Conservation (phyloP, 1,284 basidiomycete genomes). For the Golubevia sp. region DNA sequence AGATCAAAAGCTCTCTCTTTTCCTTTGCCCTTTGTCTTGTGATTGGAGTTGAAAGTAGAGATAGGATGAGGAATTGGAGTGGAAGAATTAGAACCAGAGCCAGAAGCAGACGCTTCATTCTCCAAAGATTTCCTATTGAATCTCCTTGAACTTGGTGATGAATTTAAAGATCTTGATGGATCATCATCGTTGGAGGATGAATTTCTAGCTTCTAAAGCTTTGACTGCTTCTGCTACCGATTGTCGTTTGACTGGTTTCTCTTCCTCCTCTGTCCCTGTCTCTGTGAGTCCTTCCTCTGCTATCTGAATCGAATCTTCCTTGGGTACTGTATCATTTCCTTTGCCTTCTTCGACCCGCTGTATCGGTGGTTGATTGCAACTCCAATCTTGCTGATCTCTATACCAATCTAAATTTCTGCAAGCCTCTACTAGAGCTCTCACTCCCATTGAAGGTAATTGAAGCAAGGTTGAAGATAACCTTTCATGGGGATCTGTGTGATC, state of each 20-base stretch:
- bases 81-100: too few relatives aligned
- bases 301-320: neutral
- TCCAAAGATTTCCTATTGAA: too few relatives aligned
- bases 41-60: too few relatives aligned
- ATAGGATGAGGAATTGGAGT: too few relatives aligned
- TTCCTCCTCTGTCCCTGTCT: too few relatives aligned
- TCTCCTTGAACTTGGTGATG: too few relatives aligned
- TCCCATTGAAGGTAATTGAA: constrained; percentile 39
- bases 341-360: neutral
- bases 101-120: too few relatives aligned
- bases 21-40: neutral
- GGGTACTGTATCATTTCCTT: neutral
- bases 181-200: too few relatives aligned
- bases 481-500: constrained; percentile 15
- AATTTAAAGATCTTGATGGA: too few relatives aligned
- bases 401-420: constrained; percentile 35
- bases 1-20: neutral
- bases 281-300: neutral
- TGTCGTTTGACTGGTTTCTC: constrained; percentile 2
- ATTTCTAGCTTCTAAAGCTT: too few relatives aligned
- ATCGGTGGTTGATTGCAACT: too few relatives aligned
- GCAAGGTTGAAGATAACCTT: constrained; percentile 26
- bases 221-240: too few relatives aligned
- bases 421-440: constrained; percentile 38
- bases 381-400: constrained; percentile 10